These are phyloP conservation scores for Calonectria hongkongensis DNA, from an alignment of 2,329 filamentous ascomycete genomes.

Conservation along the genomic window DNA sequence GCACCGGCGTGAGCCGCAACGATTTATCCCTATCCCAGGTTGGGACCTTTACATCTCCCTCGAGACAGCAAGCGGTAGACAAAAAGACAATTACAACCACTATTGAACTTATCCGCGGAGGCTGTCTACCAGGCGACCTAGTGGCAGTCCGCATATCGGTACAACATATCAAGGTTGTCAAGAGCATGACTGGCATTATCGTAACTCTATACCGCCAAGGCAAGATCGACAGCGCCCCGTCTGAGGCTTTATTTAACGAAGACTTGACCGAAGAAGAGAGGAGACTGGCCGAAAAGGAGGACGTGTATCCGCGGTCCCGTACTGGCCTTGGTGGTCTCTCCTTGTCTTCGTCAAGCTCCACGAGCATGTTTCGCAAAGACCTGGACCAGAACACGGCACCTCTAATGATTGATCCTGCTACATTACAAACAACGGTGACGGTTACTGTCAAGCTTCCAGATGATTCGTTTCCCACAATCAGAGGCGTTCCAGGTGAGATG, in stretches of 20 bases:
- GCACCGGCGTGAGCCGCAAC: conserved; percentile 75
- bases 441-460: conserved; percentile 91
- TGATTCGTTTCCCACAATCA: conserved; percentile 93
- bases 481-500: conserved; percentile 91
- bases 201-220: conserved; percentile 94
- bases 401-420: conserved; percentile 88
- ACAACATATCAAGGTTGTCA: conserved; percentile 90
- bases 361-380: conserved; percentile 96
- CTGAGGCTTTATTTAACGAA: conserved; percentile 68
- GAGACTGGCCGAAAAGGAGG: conserved; percentile 83
- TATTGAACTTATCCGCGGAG: conserved; percentile 87
- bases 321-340: conserved; percentile 92
- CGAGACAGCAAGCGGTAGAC: conserved; percentile 68
- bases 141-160: conserved; percentile 88
- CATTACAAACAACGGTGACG: conserved; percentile 86
- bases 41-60: conserved; percentile 56
- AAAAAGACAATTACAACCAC: conserved; percentile 90
- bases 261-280: conserved; percentile 77
- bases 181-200: conserved; percentile 94
- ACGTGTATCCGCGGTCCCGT: conserved; percentile 90
- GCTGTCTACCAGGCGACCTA: conserved; percentile 89
- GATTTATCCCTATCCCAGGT: conserved; percentile 63
- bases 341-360: conserved; percentile 88
- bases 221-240: conserved; percentile 86
- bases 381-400: conserved; percentile 91